Conservation (phyloP, 352 stramenopile genomes). For the Phytophthora agathidicida region DNA sequence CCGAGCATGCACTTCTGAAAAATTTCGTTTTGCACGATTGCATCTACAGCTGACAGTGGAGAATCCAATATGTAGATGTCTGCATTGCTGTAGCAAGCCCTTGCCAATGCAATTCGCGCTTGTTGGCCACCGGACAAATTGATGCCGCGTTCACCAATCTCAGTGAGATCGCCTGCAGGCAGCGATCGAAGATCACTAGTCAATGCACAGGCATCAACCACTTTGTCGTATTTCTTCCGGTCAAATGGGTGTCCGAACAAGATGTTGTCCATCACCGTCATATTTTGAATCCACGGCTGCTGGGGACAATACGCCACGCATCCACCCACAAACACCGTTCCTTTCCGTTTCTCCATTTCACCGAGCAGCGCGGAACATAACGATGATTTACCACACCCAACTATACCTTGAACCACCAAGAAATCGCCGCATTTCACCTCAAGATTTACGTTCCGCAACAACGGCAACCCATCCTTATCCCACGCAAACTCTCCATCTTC, state of each 20-base stretch:
- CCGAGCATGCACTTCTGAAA: slow-evolving; percentile 75
- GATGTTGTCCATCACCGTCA: slow-evolving; percentile 94
- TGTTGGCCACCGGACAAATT: slow-evolving; percentile 96
- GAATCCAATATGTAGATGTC: slow-evolving; percentile 92
- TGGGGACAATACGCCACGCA: slow-evolving; percentile 82
- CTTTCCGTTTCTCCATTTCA: slow-evolving; percentile 75
- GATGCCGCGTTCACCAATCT: slow-evolving; percentile 96
- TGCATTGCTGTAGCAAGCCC: slow-evolving; percentile 74
- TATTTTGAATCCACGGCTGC: slow-evolving; percentile 96
- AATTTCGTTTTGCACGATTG: slow-evolving; percentile 92
- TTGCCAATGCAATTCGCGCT: slow-evolving; percentile 67
- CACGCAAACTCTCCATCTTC: slow-evolving; percentile 37
- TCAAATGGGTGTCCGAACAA: slow-evolving; percentile 88
- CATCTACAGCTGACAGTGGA: slow-evolving; percentile 92
- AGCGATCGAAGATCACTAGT: slow-evolving; percentile 85
- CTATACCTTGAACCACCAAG: slow-evolving; percentile 48
- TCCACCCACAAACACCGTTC: slow-evolving; percentile 45
- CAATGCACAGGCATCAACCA: slow-evolving; percentile 86
- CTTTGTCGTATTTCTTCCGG: slow-evolving; percentile 50
- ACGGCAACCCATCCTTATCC: slow-evolving; percentile 12
- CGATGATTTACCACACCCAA: slow-evolving; percentile 59
- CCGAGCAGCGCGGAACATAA: slow-evolving; percentile 48
- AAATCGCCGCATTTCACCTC: slow-evolving; percentile 46
- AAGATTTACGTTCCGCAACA: slow-evolving; percentile 42
- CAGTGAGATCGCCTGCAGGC: slow-evolving; percentile 86